Conservation (phyloP, 768 basidiomycete genomes). For the Lactarius vividus region DNA sequence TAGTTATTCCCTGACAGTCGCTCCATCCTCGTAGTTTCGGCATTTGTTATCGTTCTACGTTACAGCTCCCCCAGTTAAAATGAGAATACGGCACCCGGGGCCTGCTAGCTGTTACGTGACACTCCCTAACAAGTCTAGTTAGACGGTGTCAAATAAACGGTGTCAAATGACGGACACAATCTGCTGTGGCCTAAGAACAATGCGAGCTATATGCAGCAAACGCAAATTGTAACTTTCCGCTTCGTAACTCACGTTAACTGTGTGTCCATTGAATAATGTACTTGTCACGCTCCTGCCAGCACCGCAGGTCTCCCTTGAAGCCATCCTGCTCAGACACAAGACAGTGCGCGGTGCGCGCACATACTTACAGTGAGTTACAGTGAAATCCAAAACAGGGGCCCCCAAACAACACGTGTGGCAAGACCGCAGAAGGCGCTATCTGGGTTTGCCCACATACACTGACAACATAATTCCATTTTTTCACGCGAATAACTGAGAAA, state of each 20-base stretch:
- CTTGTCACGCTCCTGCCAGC: too few relatives aligned
- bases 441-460: neutral
- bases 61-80: too few relatives aligned
- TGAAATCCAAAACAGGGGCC: too few relatives aligned
- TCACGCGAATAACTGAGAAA: too few relatives aligned
- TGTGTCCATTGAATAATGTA: too few relatives aligned
- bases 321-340: constrained; percentile 4
- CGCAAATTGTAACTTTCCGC: too few relatives aligned
- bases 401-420: neutral
- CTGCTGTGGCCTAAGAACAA: neutral
- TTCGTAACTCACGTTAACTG: too few relatives aligned
- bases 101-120: too few relatives aligned
- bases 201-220: neutral
- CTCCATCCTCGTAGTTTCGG: neutral
- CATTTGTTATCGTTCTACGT: neutral
- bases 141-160: neutral
- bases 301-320: neutral
- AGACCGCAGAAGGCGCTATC: neutral
- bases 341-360: neutral
- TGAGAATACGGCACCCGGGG: too few relatives aligned
- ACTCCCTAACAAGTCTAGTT: too few relatives aligned
- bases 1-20: neutral
- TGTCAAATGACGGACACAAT: neutral
- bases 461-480: too few relatives aligned
- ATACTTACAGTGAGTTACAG: too few relatives aligned